Base-by-base conservation (phyloP, 2,329 filamentous ascomycete genomes). In the Microsporum ferrugineum region DNA sequence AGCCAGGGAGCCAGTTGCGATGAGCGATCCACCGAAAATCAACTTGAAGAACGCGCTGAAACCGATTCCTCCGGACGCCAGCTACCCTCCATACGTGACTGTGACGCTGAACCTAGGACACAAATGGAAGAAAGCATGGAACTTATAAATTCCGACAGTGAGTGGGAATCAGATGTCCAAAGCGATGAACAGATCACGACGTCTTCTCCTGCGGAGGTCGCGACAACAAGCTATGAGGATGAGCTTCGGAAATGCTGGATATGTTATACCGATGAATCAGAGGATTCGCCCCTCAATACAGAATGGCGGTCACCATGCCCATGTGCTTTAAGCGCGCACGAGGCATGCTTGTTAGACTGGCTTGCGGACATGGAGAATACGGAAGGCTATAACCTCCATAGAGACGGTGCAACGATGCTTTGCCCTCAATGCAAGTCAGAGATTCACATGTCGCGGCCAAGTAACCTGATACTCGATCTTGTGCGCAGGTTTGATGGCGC, bases 341-440 rank as follows among this genome's bases (percentile, higher is more conserved):
- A 97, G 72, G 83, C 85, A 63, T 96, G 91, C 71, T 81, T 97
- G 66, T 80, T 97, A 43, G 88, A 90, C 68, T 99, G 91, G 91
- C 87, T 97, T 17, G 87, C 89, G n/a, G 90, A 96, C 70, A 84
- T 90, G 70, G 91, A 96, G 75, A 78, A 82, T 27, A 82, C 82
- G 1, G 80, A 77, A 41, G 75, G 81, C 17, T 70, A 77, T 63
- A 75, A 77, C 65, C 73, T 77, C 66, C 72, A 71, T 73, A 82
- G 70, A 72, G 79, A 71, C 23, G 71, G 71, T 33, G 83, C 84
- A 60, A 85, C 85, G 63, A 84, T 96, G 65, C 78, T 83, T 60
- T 99, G 94, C 71, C 92, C 92, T 1, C 88, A 95, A 64, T 99
- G 94, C 81, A 94, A 95, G 72, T 82, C 85, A 1, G 82, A 84